phyloP scores from a whole-genome alignment of 2,329 filamentous ascomycete species.

The Pyricularia pennisetigena region DNA sequence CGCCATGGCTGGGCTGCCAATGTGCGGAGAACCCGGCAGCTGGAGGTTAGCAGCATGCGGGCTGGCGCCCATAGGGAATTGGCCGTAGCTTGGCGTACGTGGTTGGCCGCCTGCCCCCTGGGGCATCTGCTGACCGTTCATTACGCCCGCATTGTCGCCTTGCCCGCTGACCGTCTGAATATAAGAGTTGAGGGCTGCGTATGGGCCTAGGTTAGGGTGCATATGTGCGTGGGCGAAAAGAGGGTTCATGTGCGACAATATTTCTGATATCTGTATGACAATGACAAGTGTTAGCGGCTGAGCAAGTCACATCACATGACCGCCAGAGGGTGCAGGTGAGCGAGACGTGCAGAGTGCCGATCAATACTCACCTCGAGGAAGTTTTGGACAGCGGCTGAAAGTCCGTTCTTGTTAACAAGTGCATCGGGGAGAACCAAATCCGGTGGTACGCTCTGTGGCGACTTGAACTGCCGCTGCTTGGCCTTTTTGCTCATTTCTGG shows the following conservation, averaged over 20 bases:
- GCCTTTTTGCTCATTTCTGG: constrained; percentile 60
- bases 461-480: constrained; percentile 49
- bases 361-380: constrained; percentile 48
- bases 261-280: constrained; percentile 49
- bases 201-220: constrained; percentile 45
- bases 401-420: constrained; percentile 43
- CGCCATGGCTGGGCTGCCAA: constrained; percentile 54
- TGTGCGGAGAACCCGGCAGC: constrained; percentile 52
- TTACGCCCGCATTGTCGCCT: constrained; percentile 18
- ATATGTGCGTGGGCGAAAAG: constrained; percentile 48
- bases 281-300: neutral
- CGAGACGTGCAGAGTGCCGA: neutral
- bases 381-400: constrained; percentile 50
- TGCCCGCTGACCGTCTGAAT: constrained; percentile 34
- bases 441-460: constrained; percentile 46
- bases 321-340: neutral
- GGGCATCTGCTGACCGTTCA: constrained; percentile 34
- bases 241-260: constrained; percentile 57
- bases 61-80: constrained; percentile 50
- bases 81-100: constrained; percentile 43
- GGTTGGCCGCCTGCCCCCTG: constrained; percentile 26
- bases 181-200: constrained; percentile 51
- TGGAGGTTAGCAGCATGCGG: constrained; percentile 50
- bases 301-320: neutral
- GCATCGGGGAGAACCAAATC: constrained; percentile 46